Conservation (phyloP, 2,329 filamentous ascomycete species). For the Basipetospora chlamydospora region DNA sequence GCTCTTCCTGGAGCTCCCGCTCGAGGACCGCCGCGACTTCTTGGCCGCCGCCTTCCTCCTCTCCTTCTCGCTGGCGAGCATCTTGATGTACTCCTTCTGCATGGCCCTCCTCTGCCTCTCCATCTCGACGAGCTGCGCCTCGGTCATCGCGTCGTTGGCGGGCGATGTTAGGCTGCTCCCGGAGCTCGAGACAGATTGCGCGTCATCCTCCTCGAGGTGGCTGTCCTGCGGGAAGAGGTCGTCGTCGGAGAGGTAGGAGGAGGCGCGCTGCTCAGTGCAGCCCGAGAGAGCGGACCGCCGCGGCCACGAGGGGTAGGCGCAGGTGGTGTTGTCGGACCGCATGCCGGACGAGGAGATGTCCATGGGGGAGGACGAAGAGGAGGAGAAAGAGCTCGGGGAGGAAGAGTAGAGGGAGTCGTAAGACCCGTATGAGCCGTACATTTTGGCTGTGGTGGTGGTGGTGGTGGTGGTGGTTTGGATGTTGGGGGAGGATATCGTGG, state of each 20-base stretch:
- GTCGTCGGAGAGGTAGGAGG: constrained; percentile 48
- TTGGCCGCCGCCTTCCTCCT: constrained; percentile 3
- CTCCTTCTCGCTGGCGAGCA: constrained; percentile 40
- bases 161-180: constrained; percentile 23
- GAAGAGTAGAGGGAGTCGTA: constrained; percentile 30
- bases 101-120: constrained; percentile 34
- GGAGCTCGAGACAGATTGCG: constrained; percentile 27
- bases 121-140: constrained; percentile 33
- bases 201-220: constrained; percentile 32
- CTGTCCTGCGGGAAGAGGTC: constrained; percentile 40
- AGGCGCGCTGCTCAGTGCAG: constrained; percentile 23
- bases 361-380: constrained; percentile 26
- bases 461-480: constrained; percentile 7
- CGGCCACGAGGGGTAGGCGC: constrained; percentile 45
- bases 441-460: constrained; percentile 12
- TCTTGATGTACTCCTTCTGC: constrained; percentile 36
- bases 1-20: constrained; percentile 1
- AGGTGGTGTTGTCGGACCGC: constrained; percentile 25
- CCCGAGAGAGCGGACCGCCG: constrained; percentile 37
- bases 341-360: constrained; percentile 26
- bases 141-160: constrained; percentile 19
- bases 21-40: constrained; percentile 1
- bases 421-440: constrained; percentile 36
- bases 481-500: background rate
- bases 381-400: constrained; percentile 18